These are phyloP conservation scores for Chenopodium album DNA, from an alignment of 148 eudicot species.

Conservation along the genomic window DNA sequence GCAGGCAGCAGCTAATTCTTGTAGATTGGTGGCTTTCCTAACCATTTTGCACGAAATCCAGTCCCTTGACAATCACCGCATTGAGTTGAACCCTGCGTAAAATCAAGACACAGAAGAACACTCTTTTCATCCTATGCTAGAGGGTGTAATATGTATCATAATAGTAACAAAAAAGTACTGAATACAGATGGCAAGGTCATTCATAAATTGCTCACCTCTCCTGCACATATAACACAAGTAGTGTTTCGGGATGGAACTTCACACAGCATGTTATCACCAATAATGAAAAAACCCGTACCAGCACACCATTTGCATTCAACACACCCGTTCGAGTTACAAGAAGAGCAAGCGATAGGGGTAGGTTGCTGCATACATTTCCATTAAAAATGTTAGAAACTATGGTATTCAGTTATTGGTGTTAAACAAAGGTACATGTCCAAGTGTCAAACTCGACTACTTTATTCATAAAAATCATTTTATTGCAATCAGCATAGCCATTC, in stretches of 20 bases:
- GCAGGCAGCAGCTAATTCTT: slow-evolving; percentile 31
- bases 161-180: neutral
- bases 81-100: slow-evolving; percentile 55
- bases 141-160: neutral
- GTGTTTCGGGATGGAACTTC: slow-evolving; percentile 89
- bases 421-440: neutral
- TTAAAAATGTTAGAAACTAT: slow-evolving; percentile 13
- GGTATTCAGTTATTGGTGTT: neutral
- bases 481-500: slow-evolving; percentile 77
- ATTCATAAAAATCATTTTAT: neutral
- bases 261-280: slow-evolving; percentile 98
- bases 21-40: slow-evolving; percentile 57
- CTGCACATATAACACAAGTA: slow-evolving; percentile 77
- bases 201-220: slow-evolving; percentile 52
- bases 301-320: slow-evolving; percentile 93
- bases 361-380: slow-evolving; percentile 67
- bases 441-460: neutral
- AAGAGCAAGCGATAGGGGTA: slow-evolving; percentile 64
- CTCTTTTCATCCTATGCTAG: neutral
- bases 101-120: neutral
- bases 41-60: slow-evolving; percentile 93
- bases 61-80: slow-evolving; percentile 86
- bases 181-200: neutral
- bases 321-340: slow-evolving; percentile 71
- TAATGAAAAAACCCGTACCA: slow-evolving; percentile 90